Evolutionary conservation across 306 rosid genomes (phyloP).

Genomic region (Lupinus albus): DNA sequence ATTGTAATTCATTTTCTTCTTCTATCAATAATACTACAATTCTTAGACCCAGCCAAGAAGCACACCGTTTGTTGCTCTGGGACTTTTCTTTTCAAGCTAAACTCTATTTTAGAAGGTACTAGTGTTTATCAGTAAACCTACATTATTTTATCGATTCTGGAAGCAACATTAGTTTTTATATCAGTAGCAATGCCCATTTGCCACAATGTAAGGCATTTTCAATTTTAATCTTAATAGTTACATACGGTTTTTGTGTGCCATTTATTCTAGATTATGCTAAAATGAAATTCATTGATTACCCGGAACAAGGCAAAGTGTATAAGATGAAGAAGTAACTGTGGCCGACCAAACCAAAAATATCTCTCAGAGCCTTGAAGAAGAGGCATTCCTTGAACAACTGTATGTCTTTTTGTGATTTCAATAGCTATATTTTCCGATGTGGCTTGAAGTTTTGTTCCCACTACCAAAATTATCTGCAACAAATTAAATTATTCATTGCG

Average conservation of each 20-base stretch:
- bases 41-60: too few relatives aligned
- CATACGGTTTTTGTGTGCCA: background rate
- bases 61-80: too few relatives aligned
- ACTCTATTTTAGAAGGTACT: conserved; percentile 42
- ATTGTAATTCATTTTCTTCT: too few relatives aligned
- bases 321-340: conserved; percentile 83
- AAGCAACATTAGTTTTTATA: background rate
- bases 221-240: background rate
- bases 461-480: conserved; percentile 79
- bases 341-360: conserved; percentile 92
- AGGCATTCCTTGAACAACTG: conserved; percentile 96
- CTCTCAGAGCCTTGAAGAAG: conserved; percentile 86
- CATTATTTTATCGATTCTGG: background rate
- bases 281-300: conserved; percentile 55
- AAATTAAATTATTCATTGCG: conserved; percentile 3
- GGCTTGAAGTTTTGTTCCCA: conserved; percentile 89
- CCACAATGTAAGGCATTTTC: conserved; percentile 1
- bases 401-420: conserved; percentile 82
- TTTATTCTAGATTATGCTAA: conserved; percentile 2
- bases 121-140: background rate
- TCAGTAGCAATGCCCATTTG: conserved; percentile 14
- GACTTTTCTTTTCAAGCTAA: too few relatives aligned
- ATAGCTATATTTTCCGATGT: conserved; percentile 86
- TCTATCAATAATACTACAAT: too few relatives aligned
- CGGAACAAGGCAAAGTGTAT: conserved; percentile 93